phyloP scores from a whole-genome alignment of 2,329 filamentous ascomycete species.

The Alternaria gansuensis region DNA sequence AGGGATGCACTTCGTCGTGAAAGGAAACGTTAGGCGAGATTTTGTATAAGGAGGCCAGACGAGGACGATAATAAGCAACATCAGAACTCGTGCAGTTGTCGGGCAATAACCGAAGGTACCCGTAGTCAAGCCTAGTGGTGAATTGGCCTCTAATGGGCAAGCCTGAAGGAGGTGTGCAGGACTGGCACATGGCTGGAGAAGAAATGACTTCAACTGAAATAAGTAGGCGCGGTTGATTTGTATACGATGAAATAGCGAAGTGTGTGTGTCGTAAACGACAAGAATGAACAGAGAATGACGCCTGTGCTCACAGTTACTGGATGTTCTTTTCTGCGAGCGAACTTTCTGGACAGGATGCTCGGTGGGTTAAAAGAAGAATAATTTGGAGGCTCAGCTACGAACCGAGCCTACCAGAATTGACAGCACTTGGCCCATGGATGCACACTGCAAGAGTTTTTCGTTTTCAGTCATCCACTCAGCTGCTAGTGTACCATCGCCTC shows the following conservation, averaged over 20 bases:
- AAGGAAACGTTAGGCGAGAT: background rate
- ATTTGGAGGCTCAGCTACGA: background rate
- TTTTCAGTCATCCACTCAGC: background rate
- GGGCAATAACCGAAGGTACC: conserved; percentile 5
- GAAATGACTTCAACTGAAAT: background rate
- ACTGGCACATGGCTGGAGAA: background rate
- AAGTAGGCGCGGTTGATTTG: background rate
- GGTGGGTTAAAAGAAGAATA: background rate
- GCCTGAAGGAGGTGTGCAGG: background rate
- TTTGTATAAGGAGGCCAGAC: background rate
- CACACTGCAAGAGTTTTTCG: background rate
- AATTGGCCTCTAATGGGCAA: background rate
- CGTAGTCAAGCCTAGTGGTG: background rate
- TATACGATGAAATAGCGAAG: background rate
- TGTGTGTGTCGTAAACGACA: background rate
- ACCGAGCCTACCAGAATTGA: background rate
- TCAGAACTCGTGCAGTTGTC: background rate
- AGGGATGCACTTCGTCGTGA: conserved; percentile 8
- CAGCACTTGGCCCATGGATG: background rate
- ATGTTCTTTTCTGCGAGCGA: background rate
- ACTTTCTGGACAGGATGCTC: background rate
- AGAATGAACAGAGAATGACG: background rate
- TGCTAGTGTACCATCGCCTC: background rate
- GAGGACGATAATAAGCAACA: background rate
- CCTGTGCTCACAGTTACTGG: background rate